A percentile compares a stretch with the other conserved stretches of the same genome.
Evolutionary conservation across 106 monocot genomes (phyloP).

Genomic region (Dioscorea dumetorum): DNA sequence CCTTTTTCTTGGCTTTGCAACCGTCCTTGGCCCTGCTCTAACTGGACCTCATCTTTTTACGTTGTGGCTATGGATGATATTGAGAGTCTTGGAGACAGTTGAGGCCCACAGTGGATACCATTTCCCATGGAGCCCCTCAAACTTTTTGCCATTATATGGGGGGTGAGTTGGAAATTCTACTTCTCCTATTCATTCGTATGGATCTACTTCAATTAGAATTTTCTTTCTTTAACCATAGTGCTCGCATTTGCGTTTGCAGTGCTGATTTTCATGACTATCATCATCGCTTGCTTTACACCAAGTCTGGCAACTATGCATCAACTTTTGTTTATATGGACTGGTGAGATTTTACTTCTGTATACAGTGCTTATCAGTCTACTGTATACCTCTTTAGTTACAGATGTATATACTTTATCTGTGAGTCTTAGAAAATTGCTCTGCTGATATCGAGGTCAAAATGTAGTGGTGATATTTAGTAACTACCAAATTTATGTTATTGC

Average conservation of each 20-base stretch:
- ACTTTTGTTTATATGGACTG: constrained; percentile 81
- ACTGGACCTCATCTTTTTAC: constrained; percentile 86
- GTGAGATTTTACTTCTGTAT: constrained; percentile 16
- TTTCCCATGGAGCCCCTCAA: constrained; percentile 94
- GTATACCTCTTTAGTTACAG: background rate
- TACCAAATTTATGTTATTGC: too few relatives aligned
- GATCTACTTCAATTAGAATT: background rate
- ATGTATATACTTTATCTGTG: background rate
- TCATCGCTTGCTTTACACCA: constrained; percentile 78
- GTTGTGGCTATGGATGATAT: constrained; percentile 88
- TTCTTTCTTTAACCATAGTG: background rate
- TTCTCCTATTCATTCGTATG: background rate
- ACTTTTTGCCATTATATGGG: constrained; percentile 88
- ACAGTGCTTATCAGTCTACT: background rate
- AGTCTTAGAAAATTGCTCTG: background rate
- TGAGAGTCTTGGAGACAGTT: constrained; percentile 91
- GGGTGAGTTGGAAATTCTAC: constrained; percentile 38
- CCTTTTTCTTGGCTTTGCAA: constrained; percentile 86
- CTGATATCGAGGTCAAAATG: background rate
- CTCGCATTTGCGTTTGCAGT: constrained; percentile 19
- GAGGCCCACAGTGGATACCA: constrained; percentile 92
- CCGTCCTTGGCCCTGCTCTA: constrained; percentile 79
- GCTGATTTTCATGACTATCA: constrained; percentile 83
- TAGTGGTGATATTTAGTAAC: too few relatives aligned
- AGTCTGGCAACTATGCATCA: constrained; percentile 72